A percentile compares a stretch with the other conserved stretches of the same genome.
Evolutionary conservation across 495 filamentous ascomycete species (phyloP).

Genomic region (Friedmanniomyces simplex): DNA sequence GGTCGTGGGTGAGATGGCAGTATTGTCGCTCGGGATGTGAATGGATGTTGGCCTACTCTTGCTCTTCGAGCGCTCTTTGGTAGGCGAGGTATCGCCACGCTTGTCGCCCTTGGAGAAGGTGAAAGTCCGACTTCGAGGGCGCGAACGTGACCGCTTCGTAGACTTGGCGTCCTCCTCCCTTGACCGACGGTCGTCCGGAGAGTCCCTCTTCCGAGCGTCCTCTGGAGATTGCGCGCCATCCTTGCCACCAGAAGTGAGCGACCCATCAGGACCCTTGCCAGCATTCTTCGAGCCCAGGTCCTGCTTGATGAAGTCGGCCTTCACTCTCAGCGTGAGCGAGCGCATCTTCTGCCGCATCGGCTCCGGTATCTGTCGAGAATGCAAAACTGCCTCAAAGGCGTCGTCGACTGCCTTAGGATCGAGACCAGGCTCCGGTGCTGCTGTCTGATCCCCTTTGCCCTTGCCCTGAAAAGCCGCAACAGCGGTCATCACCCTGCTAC

Average conservation of each 20-base stretch:
- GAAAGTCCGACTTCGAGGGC: conserved; percentile 68
- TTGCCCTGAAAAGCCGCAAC: conserved; percentile 51
- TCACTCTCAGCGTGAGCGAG: conserved; percentile 75
- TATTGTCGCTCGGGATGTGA: conserved; percentile 33
- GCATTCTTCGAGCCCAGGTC: conserved; percentile 46
- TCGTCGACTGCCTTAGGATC: conserved; percentile 38
- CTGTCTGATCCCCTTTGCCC: conserved; percentile 19
- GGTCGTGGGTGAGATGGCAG: not conserved
- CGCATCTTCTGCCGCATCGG: conserved; percentile 92
- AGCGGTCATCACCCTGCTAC: conserved; percentile 51
- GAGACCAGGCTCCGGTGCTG: conserved; percentile 20
- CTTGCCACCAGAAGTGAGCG: not conserved
- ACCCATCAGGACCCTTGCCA: conserved; percentile 38
- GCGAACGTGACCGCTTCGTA: conserved; percentile 25
- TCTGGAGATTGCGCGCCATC: not conserved
- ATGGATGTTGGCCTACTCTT: conserved; percentile 34
- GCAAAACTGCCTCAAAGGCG: conserved; percentile 58
- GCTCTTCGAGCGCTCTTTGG: conserved; percentile 41
- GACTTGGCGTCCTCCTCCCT: conserved; percentile 1
- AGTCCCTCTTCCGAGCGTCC: not conserved
- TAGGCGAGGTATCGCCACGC: conserved; percentile 37
- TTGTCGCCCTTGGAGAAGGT: conserved; percentile 50
- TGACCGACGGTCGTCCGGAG: not conserved
- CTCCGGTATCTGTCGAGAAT: conserved; percentile 82
- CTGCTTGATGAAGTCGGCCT: conserved; percentile 87